Base-by-base conservation (phyloP, 2,329 filamentous ascomycete species). In the Coniosporium uncinatum region DNA sequence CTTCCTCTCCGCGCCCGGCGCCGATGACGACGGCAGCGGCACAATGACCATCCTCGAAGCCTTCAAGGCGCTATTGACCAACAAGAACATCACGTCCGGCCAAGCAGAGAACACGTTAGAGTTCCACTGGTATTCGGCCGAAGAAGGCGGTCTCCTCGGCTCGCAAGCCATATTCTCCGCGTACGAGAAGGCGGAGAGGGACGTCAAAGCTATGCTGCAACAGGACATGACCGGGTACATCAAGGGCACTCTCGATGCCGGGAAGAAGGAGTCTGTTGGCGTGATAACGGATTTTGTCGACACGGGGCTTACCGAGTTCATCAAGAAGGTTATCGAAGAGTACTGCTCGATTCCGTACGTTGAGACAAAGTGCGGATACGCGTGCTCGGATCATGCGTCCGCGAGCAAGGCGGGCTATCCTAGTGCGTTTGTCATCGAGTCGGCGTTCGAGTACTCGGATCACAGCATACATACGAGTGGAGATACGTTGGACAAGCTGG, bases 221-320 rank as follows among this genome's bases (percentile, higher is more conserved):
- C 91, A 97, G 66, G 91, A 97, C 64, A 97, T 97, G 91, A 95
- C 88, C 2, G 91, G 91, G 16, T 96, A 85, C 59, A 77, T 89
- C 4, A 80, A 90, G 59, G 83, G 82, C 54, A 95, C 89, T 0
- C 67, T 93, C 17, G 85, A 93, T 49, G 83, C 87, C 3, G 89
- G 89, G 44, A 75, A 87, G 62, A 76, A 81, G 4, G 91, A 96
- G 71, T 84, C 81, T 36, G 86, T 97, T 3, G 91, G 91, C 34
- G 87, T 97, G 39, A 95, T 97, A 55, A 89, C 86, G 4, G 91
- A 97, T 64, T 96, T 76, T 53, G 91, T 97, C 35, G 85, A 96
- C 59, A 70, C 81, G 3, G 81, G 76, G 41, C 71, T 97, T 51
- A 97, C 91, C 4, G 73, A 76, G 5, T 97, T 96, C 62, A 91